These are phyloP conservation scores for Alternaria sp. DNA, from an alignment of 2,329 filamentous ascomycete species.

Conservation along the genomic window DNA sequence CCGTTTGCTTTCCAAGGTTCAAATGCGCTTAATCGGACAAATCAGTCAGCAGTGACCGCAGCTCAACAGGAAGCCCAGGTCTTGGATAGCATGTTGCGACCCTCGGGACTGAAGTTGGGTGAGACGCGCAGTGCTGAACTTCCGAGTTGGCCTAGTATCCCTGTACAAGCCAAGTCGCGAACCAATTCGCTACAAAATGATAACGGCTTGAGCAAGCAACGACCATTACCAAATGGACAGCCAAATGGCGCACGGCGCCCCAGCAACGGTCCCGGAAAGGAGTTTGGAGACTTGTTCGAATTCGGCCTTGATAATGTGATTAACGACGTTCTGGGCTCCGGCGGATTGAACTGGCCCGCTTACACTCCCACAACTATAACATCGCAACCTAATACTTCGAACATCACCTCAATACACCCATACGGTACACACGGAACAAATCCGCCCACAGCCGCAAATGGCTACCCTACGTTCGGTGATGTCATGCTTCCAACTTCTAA, in stretches of 20 bases:
- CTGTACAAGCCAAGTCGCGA: constrained; percentile 5
- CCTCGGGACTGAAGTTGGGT: constrained; percentile 39
- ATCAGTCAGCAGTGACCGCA: constrained; percentile 11
- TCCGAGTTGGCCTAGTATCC: constrained; percentile 36
- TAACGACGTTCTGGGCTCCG: constrained; percentile 38
- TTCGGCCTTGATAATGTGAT: constrained; percentile 42
- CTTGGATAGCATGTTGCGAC: constrained; percentile 44
- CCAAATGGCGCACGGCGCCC: neutral
- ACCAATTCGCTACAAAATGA: neutral
- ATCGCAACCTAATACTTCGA: neutral
- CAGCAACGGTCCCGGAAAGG: constrained; percentile 17
- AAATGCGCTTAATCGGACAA: constrained; percentile 22
- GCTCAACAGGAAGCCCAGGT: constrained; percentile 36
- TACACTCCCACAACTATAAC: neutral
- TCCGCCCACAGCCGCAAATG: constrained; percentile 20
- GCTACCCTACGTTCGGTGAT: constrained; percentile 25
- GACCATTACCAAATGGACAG: constrained; percentile 3
- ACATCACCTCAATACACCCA: constrained; percentile 1
- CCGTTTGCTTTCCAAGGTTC: constrained; percentile 11
- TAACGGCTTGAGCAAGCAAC: constrained; percentile 6
- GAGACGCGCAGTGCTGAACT: constrained; percentile 31
- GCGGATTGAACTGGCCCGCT: constrained; percentile 13
- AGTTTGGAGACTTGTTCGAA: constrained; percentile 33
- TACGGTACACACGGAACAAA: constrained; percentile 6
- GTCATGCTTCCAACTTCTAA: constrained; percentile 35